Base-by-base conservation (phyloP, 176 grass and related monocot genomes). In the Musa troglodytarum region DNA sequence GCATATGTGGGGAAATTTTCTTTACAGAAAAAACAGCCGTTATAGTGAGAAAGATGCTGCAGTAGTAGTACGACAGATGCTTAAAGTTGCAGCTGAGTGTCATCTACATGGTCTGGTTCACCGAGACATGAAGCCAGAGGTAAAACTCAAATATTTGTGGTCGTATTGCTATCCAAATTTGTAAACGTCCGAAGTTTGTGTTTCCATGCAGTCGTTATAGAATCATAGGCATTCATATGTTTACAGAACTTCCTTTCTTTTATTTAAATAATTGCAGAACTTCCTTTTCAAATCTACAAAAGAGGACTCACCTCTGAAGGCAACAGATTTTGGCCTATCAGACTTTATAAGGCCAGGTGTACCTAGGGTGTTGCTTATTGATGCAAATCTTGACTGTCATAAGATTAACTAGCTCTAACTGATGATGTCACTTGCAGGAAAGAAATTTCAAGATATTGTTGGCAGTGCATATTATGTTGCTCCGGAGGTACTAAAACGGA, bases 31-130 rank as follows among this genome's bases (percentile, higher is more conserved):
- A 76, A 86, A 99, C 73, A 94, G 95, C 81, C 90, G 91, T 34
- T 99, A 99, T 79, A 83, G 80, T 81, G 95, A 99, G 86, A 99
- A 88, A 99, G 95, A 99, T 84, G 95, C 95, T 82, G 95, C 95
- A 34, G 85, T 99, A 6, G 81, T 99, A 78, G 95, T 89, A 12
- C 77, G 95, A 50, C 95, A 99, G 81, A 99, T 99, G 95, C 88
- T 99, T 43, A 99, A 99, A 85, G 95, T 99, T 64, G 95, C 86
- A 61, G 95, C 95, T 52, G 88, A 94, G 74, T 99, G 95, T 80
- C 95, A 99, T 85, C 79, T 99, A 25, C 91, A 81, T 92, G 95
- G 95, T 17, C 83, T 99, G 78, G 95, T 99, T 78, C 95, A 99
- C 79, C 84, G 95, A 82, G 95, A 99, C 82, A 92, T 99, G 86